These are phyloP conservation scores for Cryptomeria japonica DNA, from an alignment of 75 land plant species.

Conservation along the genomic window DNA sequence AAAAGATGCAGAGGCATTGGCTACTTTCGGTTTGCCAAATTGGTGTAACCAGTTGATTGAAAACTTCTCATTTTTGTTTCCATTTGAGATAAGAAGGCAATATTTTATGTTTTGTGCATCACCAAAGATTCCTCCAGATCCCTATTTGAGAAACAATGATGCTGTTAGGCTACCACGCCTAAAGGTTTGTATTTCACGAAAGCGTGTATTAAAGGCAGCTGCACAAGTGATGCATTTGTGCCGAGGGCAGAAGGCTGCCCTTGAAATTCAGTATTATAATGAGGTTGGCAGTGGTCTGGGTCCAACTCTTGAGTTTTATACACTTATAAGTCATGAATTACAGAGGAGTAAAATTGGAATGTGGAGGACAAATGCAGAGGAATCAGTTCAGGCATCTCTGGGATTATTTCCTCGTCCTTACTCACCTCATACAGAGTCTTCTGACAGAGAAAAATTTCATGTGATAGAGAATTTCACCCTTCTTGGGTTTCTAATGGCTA, in stretches of 20 bases:
- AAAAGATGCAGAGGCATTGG: slow-evolving; percentile 41
- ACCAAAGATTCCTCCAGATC: slow-evolving; percentile 26
- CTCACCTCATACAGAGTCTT: slow-evolving; percentile 19
- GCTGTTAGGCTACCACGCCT: slow-evolving; percentile 43
- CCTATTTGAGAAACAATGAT: slow-evolving; percentile 30
- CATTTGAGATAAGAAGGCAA: slow-evolving; percentile 78
- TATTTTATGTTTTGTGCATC: slow-evolving; percentile 67
- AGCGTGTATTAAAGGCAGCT: slow-evolving; percentile 73
- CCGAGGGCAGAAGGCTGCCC: slow-evolving; percentile 38
- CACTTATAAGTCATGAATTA: slow-evolving; percentile 76
- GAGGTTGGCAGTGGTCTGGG: slow-evolving; percentile 95
- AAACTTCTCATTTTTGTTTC: slow-evolving; percentile 58
- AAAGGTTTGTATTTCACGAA: slow-evolving; percentile 69
- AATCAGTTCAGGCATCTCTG: slow-evolving; percentile 24
- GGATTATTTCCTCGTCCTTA: slow-evolving; percentile 87
- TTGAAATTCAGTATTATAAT: slow-evolving; percentile 81
- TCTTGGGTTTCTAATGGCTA: slow-evolving; percentile 70
- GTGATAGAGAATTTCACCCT: slow-evolving; percentile 59
- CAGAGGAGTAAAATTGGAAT: slow-evolving; percentile 48
- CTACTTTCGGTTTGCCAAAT: slow-evolving; percentile 42
- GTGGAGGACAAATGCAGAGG: neutral
- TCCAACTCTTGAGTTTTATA: slow-evolving; percentile 93
- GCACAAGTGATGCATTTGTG: slow-evolving; percentile 65
- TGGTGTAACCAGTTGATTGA: slow-evolving; percentile 46
- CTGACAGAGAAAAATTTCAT: slow-evolving; percentile 27